Base-by-base conservation (phyloP, 2,329 filamentous ascomycete species). In the Phialophora macrospora region DNA sequence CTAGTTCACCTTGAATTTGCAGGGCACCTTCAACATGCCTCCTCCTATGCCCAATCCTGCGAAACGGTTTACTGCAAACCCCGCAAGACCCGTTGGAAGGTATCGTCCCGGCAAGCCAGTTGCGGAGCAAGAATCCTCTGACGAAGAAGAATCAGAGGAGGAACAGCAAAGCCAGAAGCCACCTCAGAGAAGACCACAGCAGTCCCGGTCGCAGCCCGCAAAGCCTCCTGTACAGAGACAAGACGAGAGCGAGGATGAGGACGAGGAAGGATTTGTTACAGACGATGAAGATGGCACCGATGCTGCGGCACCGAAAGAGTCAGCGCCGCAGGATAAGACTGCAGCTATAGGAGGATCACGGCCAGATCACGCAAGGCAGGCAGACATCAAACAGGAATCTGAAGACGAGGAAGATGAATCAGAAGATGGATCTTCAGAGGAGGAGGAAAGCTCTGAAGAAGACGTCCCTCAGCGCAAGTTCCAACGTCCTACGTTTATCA, bases 31-130 rank as follows among this genome's bases (percentile, higher is more conserved):
- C 51, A 62, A 44, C 17, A 81, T 81, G 79, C 79, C 80, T 38
- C 80, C 79, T 34, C 78, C 79, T 6, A 76, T 80, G 58, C 78
- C 78, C 20, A 78, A 70, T 22, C 77, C 78, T 66, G 77, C 79
- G 67, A 93, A 91, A 77, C 90, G 91, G 74, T 97, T 98, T 91
- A 98, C 94, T 69, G 93, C 93, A 68, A 97, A 97, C 75, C 93
- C 92, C 3, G 80, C 89, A 65, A 88, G 88, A 76, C 91, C 92
- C 26, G 87, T 75, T 38, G 71, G 88, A 71, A 90, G 95, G 64
- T 90, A 97, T 74, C 88, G 93, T 65, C 90, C 94, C 17, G 94
- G 95, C 71, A 98, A 97, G 78, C 82, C 89, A 58, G 73, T 82
- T 44, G 77, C 78, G 14, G 81, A 84, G 62, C 80, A 82, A 61